Conservation (phyloP, 768 basidiomycete genomes). For the Mycena leptocephala region DNA sequence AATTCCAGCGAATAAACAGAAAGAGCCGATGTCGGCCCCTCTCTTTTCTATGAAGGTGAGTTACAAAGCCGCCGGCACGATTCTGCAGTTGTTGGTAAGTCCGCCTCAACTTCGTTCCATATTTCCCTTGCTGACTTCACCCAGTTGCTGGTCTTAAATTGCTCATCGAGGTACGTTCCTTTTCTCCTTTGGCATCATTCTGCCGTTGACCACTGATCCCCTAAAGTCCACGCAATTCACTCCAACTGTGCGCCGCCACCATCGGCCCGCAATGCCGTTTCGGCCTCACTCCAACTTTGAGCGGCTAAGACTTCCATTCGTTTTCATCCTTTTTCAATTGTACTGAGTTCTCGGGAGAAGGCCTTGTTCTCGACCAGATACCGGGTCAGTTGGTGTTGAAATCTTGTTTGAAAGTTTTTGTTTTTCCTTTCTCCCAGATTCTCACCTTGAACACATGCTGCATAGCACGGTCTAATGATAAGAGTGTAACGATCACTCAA, state of each 20-base stretch:
- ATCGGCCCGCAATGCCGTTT: background rate
- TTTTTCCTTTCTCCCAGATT: too few species aligned
- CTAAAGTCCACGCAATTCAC: background rate
- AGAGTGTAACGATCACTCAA: too few species aligned
- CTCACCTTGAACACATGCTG: too few species aligned
- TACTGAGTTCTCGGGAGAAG: too few species aligned
- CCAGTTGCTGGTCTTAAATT: background rate
- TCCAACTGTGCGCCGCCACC: background rate
- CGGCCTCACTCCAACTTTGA: background rate
- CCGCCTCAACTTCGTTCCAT: background rate
- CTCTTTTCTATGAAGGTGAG: background rate
- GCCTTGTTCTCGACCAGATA: background rate
- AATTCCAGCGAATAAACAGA: too few species aligned
- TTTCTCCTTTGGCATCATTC: background rate
- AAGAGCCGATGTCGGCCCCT: too few species aligned
- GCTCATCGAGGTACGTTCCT: background rate
- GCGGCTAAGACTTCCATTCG: background rate
- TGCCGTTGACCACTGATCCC: background rate
- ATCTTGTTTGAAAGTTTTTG: too few species aligned
- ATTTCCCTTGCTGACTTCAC: background rate
- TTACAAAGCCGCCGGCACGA: background rate
- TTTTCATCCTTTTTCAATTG: background rate
- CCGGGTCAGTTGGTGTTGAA: too few species aligned
- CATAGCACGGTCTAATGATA: too few species aligned
- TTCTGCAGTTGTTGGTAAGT: background rate